Evolutionary conservation across 1,284 basidiomycete genomes (phyloP).

Genomic region (Rhodotorula sp.): DNA sequence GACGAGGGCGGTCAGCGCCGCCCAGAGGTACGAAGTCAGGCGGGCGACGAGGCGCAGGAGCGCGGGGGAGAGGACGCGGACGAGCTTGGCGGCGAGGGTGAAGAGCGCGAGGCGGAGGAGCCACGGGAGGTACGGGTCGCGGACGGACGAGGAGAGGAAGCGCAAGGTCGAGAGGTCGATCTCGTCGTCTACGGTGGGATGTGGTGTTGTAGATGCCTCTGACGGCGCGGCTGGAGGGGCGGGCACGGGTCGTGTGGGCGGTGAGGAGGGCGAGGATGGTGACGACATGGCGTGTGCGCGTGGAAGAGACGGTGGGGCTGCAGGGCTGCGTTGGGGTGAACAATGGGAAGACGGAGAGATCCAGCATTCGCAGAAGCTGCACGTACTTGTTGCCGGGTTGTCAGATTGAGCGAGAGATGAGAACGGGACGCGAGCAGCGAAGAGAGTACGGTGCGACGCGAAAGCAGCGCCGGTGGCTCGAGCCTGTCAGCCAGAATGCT

Average conservation of each 20-base stretch:
- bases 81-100: constrained; percentile 17
- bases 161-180: constrained; percentile 27
- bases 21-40: constrained; percentile 1
- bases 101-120: constrained; percentile 18
- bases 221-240: not conserved
- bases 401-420: no score
- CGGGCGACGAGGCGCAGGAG: constrained; percentile 4
- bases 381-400: no score
- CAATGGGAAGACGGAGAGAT: no score
- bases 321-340: not conserved
- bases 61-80: constrained; percentile 7
- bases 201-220: not conserved
- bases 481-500: no score
- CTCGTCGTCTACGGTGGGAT: constrained; percentile 11
- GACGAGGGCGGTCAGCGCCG: not conserved
- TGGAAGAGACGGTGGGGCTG: not conserved
- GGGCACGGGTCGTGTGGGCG: constrained; percentile 2
- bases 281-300: not conserved
- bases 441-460: no score
- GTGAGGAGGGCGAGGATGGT: not conserved
- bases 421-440: no score
- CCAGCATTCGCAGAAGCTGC: no score
- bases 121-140: constrained; percentile 18
- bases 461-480: no score
- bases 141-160: constrained; percentile 10